These are phyloP conservation scores for Elaeagnus macrophylla DNA, from an alignment of 306 rosid genomes.

Conservation along the genomic window DNA sequence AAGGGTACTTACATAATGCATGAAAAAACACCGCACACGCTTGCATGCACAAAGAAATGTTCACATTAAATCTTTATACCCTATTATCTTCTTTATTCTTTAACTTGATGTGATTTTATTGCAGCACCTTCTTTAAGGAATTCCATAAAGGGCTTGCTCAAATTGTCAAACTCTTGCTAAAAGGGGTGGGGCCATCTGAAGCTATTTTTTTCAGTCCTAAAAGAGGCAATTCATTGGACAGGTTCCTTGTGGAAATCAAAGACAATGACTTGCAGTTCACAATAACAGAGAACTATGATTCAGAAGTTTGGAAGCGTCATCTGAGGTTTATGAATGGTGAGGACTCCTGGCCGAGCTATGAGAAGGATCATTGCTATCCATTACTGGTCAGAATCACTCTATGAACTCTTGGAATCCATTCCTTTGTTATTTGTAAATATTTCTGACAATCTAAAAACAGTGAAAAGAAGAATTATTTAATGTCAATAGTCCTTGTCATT, in stretches of 20 bases:
- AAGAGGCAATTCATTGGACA: conserved; percentile 64
- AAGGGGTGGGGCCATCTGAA: conserved; percentile 41
- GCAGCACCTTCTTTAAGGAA: conserved; percentile 84
- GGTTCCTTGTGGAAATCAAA: conserved; percentile 49
- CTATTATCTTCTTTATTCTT: conserved; percentile 20
- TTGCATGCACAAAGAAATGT: conserved; percentile 24
- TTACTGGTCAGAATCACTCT: conserved; percentile 52
- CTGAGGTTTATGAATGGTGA: conserved; percentile 42
- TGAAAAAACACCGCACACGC: conserved; percentile 21
- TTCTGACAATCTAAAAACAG: conserved; percentile 2
- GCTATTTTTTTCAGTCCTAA: conserved; percentile 69
- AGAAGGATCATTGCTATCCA: conserved; percentile 70
- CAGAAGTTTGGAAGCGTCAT: conserved; percentile 58
- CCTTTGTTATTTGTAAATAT: conserved; percentile 1
- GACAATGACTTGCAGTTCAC: conserved; percentile 47
- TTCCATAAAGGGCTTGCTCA: conserved; percentile 65
- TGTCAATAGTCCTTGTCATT: conserved; percentile 14
- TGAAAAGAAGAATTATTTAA: not conserved
- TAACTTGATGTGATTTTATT: conserved; percentile 23
- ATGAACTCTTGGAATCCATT: conserved; percentile 26
- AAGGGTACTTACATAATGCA: conserved; percentile 13
- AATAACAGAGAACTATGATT: conserved; percentile 53
- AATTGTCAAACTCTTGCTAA: conserved; percentile 40
- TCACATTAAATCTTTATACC: conserved; percentile 25
- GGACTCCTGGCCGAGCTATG: conserved; percentile 60